Evolutionary conservation across 176 grass and related monocot species (phyloP), one percentile per base, ranked within the genome.

Genomic region (Oryza glaberrima): DNA sequence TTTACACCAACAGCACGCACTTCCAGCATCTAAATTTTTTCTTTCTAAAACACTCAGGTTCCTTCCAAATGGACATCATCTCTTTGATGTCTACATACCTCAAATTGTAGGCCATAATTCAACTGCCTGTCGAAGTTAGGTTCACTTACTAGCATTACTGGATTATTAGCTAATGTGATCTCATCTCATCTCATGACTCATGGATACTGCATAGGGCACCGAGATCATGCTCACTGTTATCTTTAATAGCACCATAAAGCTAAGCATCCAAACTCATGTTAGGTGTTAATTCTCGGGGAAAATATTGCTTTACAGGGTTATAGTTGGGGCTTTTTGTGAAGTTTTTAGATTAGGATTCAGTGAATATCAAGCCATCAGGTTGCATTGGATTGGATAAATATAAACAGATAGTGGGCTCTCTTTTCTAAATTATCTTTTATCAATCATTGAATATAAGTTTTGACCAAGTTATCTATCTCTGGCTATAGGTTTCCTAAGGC

Each of bases 341-440:
- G 6, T 16, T 49, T 19, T 56, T 56, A 48, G 47, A 10, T 45
- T 38, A 13, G 65, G 63, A 38, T 45, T 11, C 5, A 28, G 34
- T 16, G 17, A 67, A 40, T 35, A 3, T 2, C 15, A 46, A 66
- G 40, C 22, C 19, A 0, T 19, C 1, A 9, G 20, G 28, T 60
- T 41, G 30, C 12, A 49, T 54, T 9, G 56, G 56, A 61, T 73
- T 73, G 80, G 69, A 26, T 83, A 73, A 54, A 7, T 47, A 12
- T 47, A 12, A 46, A 65, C 40, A 22, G 5, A 11, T 67, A 40
- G 45, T 48, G 0, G 20, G 20, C n/a, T 48, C 30, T 28, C 20
- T 56, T 17, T 75, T 65, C 41, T 58, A 58, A 58, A 7, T 72
- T 25, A 38, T 81, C 12, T 36, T 81, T 38, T 9, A 3, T 26